phyloP scores from a whole-genome alignment of 2,329 filamentous ascomycete species.

The Aspergillus sp. region DNA sequence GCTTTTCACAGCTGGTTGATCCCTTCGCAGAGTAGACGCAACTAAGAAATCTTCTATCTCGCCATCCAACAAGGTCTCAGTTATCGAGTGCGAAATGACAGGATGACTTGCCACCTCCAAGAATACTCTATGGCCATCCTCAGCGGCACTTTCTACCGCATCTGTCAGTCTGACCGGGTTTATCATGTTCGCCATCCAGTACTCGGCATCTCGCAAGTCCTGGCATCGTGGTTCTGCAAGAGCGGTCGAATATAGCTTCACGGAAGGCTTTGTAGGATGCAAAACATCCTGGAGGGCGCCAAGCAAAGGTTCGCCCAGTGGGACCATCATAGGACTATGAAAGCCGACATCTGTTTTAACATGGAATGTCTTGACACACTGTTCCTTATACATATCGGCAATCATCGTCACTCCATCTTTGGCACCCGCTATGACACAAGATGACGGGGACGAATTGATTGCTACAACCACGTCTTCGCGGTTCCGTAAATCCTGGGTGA shows the following conservation, averaged over 20 bases:
- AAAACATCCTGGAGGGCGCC: slow-evolving; percentile 6
- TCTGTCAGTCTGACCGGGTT: slow-evolving; percentile 29
- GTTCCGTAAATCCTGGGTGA: neutral
- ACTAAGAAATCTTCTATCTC: slow-evolving; percentile 27
- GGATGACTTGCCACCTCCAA: slow-evolving; percentile 41
- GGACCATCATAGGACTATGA: slow-evolving; percentile 34
- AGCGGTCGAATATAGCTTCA: slow-evolving; percentile 10
- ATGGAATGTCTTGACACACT: slow-evolving; percentile 24
- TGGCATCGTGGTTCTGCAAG: slow-evolving; percentile 12
- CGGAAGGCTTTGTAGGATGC: slow-evolving; percentile 16
- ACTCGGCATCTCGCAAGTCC: slow-evolving; percentile 9
- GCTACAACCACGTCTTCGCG: slow-evolving; percentile 1
- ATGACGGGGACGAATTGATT: slow-evolving; percentile 9
- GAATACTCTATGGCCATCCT: slow-evolving; percentile 37
- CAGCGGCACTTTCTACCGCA: slow-evolving; percentile 30
- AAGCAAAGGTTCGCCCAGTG: slow-evolving; percentile 24
- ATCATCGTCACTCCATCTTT: slow-evolving; percentile 3
- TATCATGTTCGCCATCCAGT: slow-evolving; percentile 36
- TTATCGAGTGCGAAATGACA: slow-evolving; percentile 38
- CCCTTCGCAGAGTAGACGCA: slow-evolving; percentile 27
- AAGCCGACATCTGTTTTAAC: slow-evolving; percentile 41
- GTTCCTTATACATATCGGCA: slow-evolving; percentile 2
- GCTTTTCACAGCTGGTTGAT: slow-evolving; percentile 18
- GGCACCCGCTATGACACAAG: slow-evolving; percentile 13
- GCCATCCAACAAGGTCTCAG: slow-evolving; percentile 31